phyloP scores from a whole-genome alignment of 2,329 filamentous ascomycete genomes.

The Hymenoscyphus fructigenus region DNA sequence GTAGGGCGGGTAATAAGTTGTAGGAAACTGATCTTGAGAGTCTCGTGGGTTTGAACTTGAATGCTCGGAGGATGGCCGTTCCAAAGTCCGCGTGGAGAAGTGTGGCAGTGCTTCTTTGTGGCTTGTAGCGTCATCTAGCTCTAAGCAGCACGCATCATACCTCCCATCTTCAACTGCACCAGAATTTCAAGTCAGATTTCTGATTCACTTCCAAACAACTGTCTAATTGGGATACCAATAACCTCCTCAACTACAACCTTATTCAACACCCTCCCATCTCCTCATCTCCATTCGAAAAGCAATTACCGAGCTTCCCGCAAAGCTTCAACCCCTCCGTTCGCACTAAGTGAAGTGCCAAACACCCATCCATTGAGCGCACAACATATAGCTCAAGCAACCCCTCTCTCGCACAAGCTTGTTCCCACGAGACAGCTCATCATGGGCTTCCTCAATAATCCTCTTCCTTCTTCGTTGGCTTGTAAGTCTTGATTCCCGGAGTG shows the following conservation, averaged over 20 bases:
- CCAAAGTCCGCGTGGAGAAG: not conserved
- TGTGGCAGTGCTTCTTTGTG: no score
- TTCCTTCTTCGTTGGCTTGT: constrained; percentile 68
- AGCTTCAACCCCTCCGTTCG: constrained; percentile 1
- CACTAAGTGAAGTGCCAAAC: not conserved
- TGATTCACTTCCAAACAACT: not conserved
- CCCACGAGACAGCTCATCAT: not conserved
- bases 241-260: not conserved
- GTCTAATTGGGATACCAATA: not conserved
- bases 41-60: not conserved
- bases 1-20: not conserved
- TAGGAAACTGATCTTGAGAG: not conserved
- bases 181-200: not conserved
- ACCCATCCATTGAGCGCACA: not conserved
- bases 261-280: not conserved
- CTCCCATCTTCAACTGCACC: not conserved
- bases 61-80: not conserved
- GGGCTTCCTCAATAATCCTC: constrained; percentile 55
- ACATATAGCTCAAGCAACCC: not conserved
- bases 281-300: not conserved
- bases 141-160: not conserved
- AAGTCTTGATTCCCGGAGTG: constrained; percentile 42
- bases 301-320: not conserved
- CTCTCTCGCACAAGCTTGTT: not conserved
- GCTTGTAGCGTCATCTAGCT: not conserved